Conservation (phyloP, 2,329 filamentous ascomycete species). For the Pseudogymnoascus sp. region DNA sequence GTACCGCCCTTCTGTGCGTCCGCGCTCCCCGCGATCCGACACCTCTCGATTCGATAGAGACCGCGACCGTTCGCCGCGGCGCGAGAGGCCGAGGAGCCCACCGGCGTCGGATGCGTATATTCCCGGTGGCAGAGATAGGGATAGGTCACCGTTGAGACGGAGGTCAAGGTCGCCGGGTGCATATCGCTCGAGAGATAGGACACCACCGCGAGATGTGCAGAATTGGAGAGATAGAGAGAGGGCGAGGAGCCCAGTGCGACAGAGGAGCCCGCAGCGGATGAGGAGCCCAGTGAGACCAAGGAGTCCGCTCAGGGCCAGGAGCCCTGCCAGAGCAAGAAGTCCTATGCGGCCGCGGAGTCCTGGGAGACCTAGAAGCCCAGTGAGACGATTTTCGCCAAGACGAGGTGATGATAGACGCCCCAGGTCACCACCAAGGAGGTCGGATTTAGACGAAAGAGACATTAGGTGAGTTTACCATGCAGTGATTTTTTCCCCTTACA, state of each 20-base stretch:
- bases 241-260: background rate
- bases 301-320: conserved; percentile 28
- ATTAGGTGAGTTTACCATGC: conserved; percentile 9
- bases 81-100: conserved; percentile 10
- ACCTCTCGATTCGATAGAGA: conserved; percentile 21
- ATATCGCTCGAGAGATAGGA: conserved; percentile 23
- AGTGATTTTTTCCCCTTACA: background rate
- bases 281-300: conserved; percentile 9
- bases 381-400: conserved; percentile 27
- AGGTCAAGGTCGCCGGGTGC: conserved; percentile 23
- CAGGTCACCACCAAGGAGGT: conserved; percentile 22
- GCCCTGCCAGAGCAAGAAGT: conserved; percentile 33
- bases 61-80: conserved; percentile 13
- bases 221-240: conserved; percentile 14
- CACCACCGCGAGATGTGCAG: conserved; percentile 18
- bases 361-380: conserved; percentile 22
- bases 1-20: conserved; percentile 24
- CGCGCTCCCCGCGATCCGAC: conserved; percentile 23
- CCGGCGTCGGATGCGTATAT: conserved; percentile 4
- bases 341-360: background rate
- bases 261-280: background rate
- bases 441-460: conserved; percentile 21
- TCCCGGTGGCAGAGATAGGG: conserved; percentile 20
- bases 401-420: conserved; percentile 33
- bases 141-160: conserved; percentile 22